A percentile compares a stretch with the other conserved stretches of the same genome.
Evolutionary conservation across 2,329 filamentous ascomycete genomes (phyloP).

Genomic region (Cercospora sojina): DNA sequence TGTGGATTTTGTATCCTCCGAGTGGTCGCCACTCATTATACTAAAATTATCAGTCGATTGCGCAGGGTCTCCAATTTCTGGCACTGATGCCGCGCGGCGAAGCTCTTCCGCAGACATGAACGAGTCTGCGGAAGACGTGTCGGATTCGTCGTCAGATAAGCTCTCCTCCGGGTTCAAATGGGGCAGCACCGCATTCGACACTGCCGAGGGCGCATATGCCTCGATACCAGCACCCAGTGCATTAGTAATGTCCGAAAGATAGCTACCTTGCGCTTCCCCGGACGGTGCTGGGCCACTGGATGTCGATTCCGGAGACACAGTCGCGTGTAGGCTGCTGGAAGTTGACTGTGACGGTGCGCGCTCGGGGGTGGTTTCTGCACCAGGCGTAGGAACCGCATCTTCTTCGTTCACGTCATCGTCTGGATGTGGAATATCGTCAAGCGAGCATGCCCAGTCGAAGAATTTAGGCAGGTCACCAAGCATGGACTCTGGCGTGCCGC

Average conservation of each 20-base stretch:
- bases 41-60: constrained; percentile 29
- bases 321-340: not conserved
- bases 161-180: constrained; percentile 25
- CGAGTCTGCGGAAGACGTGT: constrained; percentile 33
- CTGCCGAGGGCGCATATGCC: constrained; percentile 37
- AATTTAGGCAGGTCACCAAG: constrained; percentile 78
- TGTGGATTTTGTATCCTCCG: constrained; percentile 16
- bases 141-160: constrained; percentile 26
- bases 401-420: constrained; percentile 39
- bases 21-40: constrained; percentile 26
- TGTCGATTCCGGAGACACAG: not conserved
- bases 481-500: constrained; percentile 79
- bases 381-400: not conserved
- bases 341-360: not conserved
- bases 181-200: constrained; percentile 32
- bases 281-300: not conserved
- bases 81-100: constrained; percentile 34
- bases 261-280: constrained; percentile 27
- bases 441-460: constrained; percentile 68
- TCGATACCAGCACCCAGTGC: constrained; percentile 36
- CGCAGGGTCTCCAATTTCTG: constrained; percentile 27
- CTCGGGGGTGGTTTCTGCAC: not conserved
- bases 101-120: constrained; percentile 49
- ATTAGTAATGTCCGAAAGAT: constrained; percentile 34
- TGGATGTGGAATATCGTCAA: constrained; percentile 43